Conservation (phyloP, 352 stramenopile genomes). For the Pythium aquatile region DNA sequence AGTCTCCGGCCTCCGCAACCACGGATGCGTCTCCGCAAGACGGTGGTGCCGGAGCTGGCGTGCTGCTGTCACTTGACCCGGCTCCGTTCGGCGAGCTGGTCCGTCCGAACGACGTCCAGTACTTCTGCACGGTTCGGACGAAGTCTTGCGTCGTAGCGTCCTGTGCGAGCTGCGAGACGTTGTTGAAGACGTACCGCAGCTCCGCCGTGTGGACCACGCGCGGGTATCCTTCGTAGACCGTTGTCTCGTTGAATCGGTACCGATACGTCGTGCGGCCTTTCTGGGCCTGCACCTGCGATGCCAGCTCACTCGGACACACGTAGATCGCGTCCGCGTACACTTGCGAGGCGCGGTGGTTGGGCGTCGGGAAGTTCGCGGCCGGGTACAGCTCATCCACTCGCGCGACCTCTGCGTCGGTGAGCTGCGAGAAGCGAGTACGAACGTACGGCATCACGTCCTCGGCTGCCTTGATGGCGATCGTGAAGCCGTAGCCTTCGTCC, state of each 20-base stretch:
- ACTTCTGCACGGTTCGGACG: not conserved
- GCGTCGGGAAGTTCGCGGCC: constrained; percentile 2
- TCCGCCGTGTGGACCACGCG: constrained; percentile 18
- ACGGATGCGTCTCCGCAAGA: not conserved
- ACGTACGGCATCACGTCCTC: constrained; percentile 4
- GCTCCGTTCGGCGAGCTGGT: constrained; percentile 16
- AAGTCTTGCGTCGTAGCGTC: not conserved
- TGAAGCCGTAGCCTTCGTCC: constrained; percentile 15
- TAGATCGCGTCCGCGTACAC: constrained; percentile 14
- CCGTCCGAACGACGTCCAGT: constrained; percentile 14
- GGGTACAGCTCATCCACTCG: constrained; percentile 12
- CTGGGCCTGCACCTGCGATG: not conserved
- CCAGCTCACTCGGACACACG: constrained; percentile 11
- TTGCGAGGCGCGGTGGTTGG: not conserved
- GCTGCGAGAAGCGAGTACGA: not conserved
- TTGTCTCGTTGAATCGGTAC: constrained; percentile 21
- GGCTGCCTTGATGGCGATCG: not conserved
- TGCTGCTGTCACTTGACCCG: not conserved
- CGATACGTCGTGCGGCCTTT: not conserved
- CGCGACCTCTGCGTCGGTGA: not conserved
- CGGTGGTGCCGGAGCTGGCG: too few relatives aligned
- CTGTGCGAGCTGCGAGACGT: not conserved
- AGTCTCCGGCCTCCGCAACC: too few relatives aligned
- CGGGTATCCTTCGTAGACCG: not conserved
- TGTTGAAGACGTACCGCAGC: constrained; percentile 18